Evolutionary conservation across 441 rosid genomes (phyloP).

Genomic region (Jatropha multifida): DNA sequence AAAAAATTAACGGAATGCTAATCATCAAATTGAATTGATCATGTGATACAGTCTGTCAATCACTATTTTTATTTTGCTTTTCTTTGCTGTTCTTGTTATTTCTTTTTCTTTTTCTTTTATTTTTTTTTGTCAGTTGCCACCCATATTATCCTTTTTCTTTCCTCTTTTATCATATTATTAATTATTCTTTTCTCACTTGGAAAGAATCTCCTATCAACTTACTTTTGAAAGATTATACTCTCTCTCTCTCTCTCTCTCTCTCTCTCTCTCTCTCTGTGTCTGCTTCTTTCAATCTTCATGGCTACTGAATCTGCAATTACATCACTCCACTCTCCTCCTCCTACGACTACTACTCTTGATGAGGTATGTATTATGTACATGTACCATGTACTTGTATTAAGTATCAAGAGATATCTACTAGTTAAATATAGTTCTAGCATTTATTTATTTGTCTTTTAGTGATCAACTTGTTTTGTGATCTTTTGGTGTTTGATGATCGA

Average conservation of each 20-base stretch:
- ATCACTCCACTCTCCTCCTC: constrained; percentile 1
- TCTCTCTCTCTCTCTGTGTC: neutral
- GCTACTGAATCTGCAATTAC: constrained; percentile 23
- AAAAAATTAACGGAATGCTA: constrained; percentile 11
- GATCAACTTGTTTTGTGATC: constrained; percentile 6
- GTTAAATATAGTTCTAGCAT: neutral
- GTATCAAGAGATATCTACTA: too few species aligned
- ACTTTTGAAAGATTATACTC: neutral
- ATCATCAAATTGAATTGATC: constrained; percentile 23
- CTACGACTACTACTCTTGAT: constrained; percentile 10
- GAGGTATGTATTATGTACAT: constrained; percentile 17
- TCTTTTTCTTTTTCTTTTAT: neutral
- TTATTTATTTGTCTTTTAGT: neutral
- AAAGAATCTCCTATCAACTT: constrained; percentile 14
- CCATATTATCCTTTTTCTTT: neutral
- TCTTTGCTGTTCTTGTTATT: neutral
- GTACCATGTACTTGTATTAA: neutral
- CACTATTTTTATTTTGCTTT: neutral
- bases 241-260: neutral
- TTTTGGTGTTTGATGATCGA: constrained; percentile 3
- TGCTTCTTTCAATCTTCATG: constrained; percentile 17
- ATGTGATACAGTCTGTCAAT: constrained; percentile 30
- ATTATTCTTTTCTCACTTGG: neutral
- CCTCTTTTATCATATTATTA: neutral
- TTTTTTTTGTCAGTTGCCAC: constrained; percentile 1